A percentile compares a stretch with the other conserved stretches of the same genome.
These are phyloP conservation scores for Leccinum subtestaceum DNA, from an alignment of 768 basidiomycete species.

Conservation along the genomic window DNA sequence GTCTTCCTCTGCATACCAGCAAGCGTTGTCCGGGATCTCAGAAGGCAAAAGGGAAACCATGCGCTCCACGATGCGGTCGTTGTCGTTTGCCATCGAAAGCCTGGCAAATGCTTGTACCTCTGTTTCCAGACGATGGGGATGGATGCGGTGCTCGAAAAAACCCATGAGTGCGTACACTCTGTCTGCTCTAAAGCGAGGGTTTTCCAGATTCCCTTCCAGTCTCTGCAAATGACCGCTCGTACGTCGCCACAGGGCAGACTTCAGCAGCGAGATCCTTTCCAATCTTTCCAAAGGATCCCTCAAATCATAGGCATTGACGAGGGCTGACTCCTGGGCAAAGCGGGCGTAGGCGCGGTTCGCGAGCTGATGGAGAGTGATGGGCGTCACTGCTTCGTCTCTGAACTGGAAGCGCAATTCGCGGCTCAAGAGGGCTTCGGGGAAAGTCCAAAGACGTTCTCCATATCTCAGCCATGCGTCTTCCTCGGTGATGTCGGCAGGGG, in stretches of 20 bases:
- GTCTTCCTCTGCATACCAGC: conserved; percentile 24
- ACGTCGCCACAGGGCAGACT: conserved; percentile 24
- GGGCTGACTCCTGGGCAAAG: conserved; percentile 17
- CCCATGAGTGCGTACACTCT: conserved; percentile 28
- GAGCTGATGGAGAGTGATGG: conserved; percentile 23
- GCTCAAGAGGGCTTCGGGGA: conserved; percentile 23
- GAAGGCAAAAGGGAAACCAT: conserved; percentile 21
- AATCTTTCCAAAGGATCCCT: conserved; percentile 24
- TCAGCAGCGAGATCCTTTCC: conserved; percentile 22
- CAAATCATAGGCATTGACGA: conserved; percentile 21
- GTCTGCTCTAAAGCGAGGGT: conserved; percentile 11
- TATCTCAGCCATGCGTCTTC: conserved; percentile 14
- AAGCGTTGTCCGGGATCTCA: neutral
- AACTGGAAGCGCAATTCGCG: conserved; percentile 18
- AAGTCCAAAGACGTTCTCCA: conserved; percentile 26
- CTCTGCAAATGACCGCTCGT: neutral
- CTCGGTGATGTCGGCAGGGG: neutral
- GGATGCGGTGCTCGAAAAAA: conserved; percentile 27
- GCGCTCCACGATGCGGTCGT: too few relatives aligned
- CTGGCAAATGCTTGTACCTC: conserved; percentile 21
- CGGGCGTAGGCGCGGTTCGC: conserved; percentile 21
- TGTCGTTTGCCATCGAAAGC: neutral
- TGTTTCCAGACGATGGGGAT: conserved; percentile 15
- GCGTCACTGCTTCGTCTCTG: conserved; percentile 9
- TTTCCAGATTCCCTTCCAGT: neutral